Conservation (phyloP, 2,329 filamentous ascomycete genomes). For the Hymenoscyphus infarciens region DNA sequence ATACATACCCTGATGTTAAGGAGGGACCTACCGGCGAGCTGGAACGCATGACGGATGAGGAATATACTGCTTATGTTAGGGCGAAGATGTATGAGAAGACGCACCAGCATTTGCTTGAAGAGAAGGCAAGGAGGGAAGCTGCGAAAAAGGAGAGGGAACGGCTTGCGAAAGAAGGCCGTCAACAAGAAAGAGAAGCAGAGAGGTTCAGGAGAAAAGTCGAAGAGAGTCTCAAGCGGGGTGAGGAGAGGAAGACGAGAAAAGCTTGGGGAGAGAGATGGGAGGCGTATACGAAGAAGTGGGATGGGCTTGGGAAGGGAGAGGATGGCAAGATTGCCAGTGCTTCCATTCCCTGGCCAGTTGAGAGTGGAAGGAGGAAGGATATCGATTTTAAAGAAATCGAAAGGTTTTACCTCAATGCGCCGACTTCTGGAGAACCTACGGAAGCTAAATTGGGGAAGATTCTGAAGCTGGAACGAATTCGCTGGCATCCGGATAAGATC, state of each 20-base stretch:
- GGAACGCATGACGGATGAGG: constrained; percentile 86
- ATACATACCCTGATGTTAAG: constrained; percentile 61
- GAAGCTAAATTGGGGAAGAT: constrained; percentile 42
- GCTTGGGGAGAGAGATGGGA: constrained; percentile 60
- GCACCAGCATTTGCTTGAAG: constrained; percentile 76
- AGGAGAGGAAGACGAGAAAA: constrained; percentile 51
- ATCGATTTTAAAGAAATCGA: constrained; percentile 54
- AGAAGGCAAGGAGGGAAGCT: constrained; percentile 60
- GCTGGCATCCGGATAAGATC: constrained; percentile 98
- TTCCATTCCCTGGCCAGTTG: constrained; percentile 61
- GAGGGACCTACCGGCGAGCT: constrained; percentile 51
- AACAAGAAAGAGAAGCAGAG: constrained; percentile 38
- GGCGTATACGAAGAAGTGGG: constrained; percentile 64
- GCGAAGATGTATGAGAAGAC: constrained; percentile 95
- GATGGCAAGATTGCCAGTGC: constrained; percentile 43
- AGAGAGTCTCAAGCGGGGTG: constrained; percentile 62
- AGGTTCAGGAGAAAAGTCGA: constrained; percentile 63
- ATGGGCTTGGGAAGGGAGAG: constrained; percentile 38
- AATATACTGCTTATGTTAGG: constrained; percentile 84
- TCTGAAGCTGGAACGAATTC: constrained; percentile 80
- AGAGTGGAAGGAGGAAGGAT: constrained; percentile 53
- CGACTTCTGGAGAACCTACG: constrained; percentile 33
- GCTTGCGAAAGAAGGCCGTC: constrained; percentile 39
- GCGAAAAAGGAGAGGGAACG: constrained; percentile 48
- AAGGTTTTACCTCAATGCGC: constrained; percentile 57